Percentiles rank a stretch among this genome's conserved stretches.
Evolutionary conservation across 2,329 filamentous ascomycete genomes (phyloP).

Genomic region (Diaporthe sp.): DNA sequence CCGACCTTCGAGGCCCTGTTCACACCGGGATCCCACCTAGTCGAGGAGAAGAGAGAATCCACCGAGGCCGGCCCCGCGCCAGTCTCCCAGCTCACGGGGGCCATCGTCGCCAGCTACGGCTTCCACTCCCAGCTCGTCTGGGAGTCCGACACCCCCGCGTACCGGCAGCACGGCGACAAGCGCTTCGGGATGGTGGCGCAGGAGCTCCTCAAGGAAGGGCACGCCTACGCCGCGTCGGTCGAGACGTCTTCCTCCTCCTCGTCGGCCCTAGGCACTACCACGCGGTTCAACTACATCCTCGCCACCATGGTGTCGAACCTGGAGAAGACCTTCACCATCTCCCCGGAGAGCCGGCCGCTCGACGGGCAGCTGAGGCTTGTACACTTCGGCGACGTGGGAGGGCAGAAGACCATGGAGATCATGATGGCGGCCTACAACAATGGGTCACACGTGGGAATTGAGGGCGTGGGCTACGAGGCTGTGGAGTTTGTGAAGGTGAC

Average conservation of each 20-base stretch:
- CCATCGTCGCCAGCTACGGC: slow-evolving; percentile 90
- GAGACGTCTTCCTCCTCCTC: slow-evolving; percentile 46
- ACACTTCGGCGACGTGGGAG: slow-evolving; percentile 78
- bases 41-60: slow-evolving; percentile 47
- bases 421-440: slow-evolving; percentile 76
- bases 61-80: slow-evolving; percentile 41
- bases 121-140: slow-evolving; percentile 91
- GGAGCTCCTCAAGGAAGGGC: slow-evolving; percentile 74
- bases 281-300: slow-evolving; percentile 81
- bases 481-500: slow-evolving; percentile 77
- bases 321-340: slow-evolving; percentile 86
- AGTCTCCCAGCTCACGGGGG: slow-evolving; percentile 71
- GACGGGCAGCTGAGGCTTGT: slow-evolving; percentile 80
- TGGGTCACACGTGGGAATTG: slow-evolving; percentile 69
- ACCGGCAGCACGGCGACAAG: slow-evolving; percentile 81
- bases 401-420: slow-evolving; percentile 79
- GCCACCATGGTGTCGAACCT: slow-evolving; percentile 84
- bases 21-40: slow-evolving; percentile 67
- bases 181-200: slow-evolving; percentile 89
- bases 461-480: slow-evolving; percentile 77
- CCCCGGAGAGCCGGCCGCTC: slow-evolving; percentile 77
- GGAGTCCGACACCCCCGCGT: slow-evolving; percentile 88
- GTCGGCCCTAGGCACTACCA: neutral
- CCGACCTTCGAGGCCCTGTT: slow-evolving; percentile 76
- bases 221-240: slow-evolving; percentile 64